Conservation (phyloP, 371 early-diverging fungal genomes). For the Basidiobolus meristosporus region DNA sequence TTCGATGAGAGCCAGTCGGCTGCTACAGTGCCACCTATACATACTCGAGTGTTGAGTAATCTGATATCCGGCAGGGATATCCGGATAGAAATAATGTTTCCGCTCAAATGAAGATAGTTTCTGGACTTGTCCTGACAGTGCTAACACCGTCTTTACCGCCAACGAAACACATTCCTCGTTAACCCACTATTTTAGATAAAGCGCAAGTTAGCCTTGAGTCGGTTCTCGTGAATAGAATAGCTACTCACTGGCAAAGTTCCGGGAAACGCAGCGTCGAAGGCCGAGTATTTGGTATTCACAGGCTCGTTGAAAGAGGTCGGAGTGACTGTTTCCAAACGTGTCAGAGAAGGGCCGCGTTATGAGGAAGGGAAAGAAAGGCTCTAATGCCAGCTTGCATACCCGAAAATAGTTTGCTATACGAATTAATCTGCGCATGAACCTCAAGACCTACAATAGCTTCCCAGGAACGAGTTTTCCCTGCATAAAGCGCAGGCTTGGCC, state of each 20-base stretch:
- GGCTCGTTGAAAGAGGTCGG: slow-evolving; percentile 27
- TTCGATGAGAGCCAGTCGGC: neutral
- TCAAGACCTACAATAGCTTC: slow-evolving; percentile 55
- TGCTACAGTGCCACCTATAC: neutral
- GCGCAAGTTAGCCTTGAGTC: too few species aligned
- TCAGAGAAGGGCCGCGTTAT: slow-evolving; percentile 2
- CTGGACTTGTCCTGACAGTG: slow-evolving; percentile 44
- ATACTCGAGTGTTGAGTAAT: slow-evolving; percentile 72
- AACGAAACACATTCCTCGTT: slow-evolving; percentile 49
- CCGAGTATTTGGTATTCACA: slow-evolving; percentile 34
- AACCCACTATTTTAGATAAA: slow-evolving; percentile 25
- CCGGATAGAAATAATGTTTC: slow-evolving; percentile 88
- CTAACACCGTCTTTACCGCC: slow-evolving; percentile 54
- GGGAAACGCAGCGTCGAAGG: slow-evolving; percentile 78
- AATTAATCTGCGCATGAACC: slow-evolving; percentile 70
- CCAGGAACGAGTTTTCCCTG: neutral
- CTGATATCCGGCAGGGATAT: slow-evolving; percentile 83
- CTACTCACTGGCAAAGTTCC: slow-evolving; percentile 40
- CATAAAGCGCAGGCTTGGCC: too few species aligned
- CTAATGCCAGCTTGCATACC: slow-evolving; percentile 9
- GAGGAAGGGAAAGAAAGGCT: neutral
- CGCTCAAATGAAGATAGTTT: slow-evolving; percentile 59
- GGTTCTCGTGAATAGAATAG: neutral
- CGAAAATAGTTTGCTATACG: slow-evolving; percentile 68
- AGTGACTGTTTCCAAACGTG: slow-evolving; percentile 9